Base-by-base conservation (phyloP, 2,329 filamentous ascomycete genomes). In the Fusarium kyushuense region DNA sequence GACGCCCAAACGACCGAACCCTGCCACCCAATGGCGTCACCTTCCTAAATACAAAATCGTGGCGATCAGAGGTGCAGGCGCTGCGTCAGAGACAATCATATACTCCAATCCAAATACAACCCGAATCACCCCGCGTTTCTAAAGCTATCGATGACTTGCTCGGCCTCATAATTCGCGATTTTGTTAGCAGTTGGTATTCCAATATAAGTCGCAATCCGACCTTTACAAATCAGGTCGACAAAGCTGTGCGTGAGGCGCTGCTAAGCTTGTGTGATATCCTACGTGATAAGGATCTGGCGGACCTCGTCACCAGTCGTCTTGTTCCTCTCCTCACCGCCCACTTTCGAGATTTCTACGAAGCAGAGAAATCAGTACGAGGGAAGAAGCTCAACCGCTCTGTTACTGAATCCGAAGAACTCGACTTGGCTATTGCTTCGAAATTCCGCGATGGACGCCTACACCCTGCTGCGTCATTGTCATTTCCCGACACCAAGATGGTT, bases 331-430 rank as follows among this genome's bases (percentile, higher is more conserved):
- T 99, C 70, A 98, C 95, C 30, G 85, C 88, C 12, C 96, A 99
- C 79, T 88, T 99, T 73, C 92, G 88, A 70, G 93, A 97, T 70
- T 97, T 97, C 72, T 93, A 94, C 77, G 90, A 96, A 69, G 96
- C 96, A 1, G 96, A 99, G 81, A 88, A 91, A 58, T 87, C 89
- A 11, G 92, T 99, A 13, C 88, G 95, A 54, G 96, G 96, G 14
- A 92, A 90, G 76, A 93, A 97, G 78, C 83, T 98, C 58, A 96
- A 94, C 72, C 89, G 93, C 53, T 94, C 91, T 69, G 90, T 99
- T 56, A 98, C 96, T 4, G 96, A 99, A 80, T 97, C 94, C 1
- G 95, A 97, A 76, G 96, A 99, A 84, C 83, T 99, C 73, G 94
- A 98, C 78, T 84, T 97, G 70, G 96, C 96, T 3, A 97, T 99